Evolutionary conservation across 2,329 filamentous ascomycete genomes (phyloP).

Genomic region (Sphaerulina musiva): DNA sequence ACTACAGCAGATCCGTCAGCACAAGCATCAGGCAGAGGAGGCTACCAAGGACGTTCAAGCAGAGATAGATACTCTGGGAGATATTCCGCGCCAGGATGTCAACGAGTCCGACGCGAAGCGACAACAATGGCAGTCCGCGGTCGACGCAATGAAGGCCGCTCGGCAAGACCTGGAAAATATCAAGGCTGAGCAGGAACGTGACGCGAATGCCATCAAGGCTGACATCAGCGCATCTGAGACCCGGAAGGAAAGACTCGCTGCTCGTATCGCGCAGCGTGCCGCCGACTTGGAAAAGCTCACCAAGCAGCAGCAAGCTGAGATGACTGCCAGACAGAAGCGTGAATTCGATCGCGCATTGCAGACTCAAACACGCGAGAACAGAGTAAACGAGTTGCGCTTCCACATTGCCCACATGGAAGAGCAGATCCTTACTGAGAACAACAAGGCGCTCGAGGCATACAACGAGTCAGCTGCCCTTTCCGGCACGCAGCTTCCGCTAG

Average conservation of each 20-base stretch:
- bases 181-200: conserved; percentile 57
- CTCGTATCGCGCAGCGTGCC: conserved; percentile 65
- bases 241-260: conserved; percentile 65
- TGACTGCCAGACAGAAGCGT: conserved; percentile 32
- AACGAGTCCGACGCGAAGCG: conserved; percentile 53
- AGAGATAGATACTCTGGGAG: conserved; percentile 60
- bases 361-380: conserved; percentile 32
- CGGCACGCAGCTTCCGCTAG: conserved; percentile 23
- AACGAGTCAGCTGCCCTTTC: conserved; percentile 33
- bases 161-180: conserved; percentile 54
- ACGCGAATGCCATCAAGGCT: conserved; percentile 56
- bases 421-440: conserved; percentile 34
- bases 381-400: conserved; percentile 35
- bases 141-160: conserved; percentile 45
- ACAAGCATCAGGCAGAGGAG: conserved; percentile 63
- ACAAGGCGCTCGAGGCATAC: conserved; percentile 37
- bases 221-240: conserved; percentile 59
- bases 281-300: conserved; percentile 65
- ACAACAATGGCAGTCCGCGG: conserved; percentile 52
- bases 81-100: conserved; percentile 56
- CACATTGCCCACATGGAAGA: conserved; percentile 36
- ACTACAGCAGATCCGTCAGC: conserved; percentile 66
- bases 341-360: conserved; percentile 29
- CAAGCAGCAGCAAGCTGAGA: conserved; percentile 57
- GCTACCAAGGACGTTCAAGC: conserved; percentile 51